Conservation (phyloP, 2,329 filamentous ascomycete species). For the Bipolaris zeicola region DNA sequence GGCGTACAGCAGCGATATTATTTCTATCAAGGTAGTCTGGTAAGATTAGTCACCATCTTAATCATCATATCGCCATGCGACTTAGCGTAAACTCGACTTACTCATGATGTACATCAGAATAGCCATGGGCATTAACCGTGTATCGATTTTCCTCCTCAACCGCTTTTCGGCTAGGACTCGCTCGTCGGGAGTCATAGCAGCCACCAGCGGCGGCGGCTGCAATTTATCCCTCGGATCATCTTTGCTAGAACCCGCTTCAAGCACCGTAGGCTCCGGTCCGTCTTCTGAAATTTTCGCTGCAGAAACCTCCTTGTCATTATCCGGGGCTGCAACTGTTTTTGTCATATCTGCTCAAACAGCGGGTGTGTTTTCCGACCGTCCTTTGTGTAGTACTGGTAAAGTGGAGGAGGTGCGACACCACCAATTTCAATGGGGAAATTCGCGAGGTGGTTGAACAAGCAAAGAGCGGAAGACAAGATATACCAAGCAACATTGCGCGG, state of each 20-base stretch:
- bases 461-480: slow-evolving; percentile 11
- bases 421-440: background rate
- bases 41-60: background rate
- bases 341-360: slow-evolving; percentile 21
- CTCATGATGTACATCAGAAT: slow-evolving; percentile 79
- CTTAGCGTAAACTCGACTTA: slow-evolving; percentile 55
- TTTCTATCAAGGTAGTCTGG: slow-evolving; percentile 58
- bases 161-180: slow-evolving; percentile 61
- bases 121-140: slow-evolving; percentile 69
- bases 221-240: slow-evolving; percentile 26
- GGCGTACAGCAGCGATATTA: slow-evolving; percentile 69
- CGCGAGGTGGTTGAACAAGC: background rate
- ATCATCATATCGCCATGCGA: background rate
- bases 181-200: slow-evolving; percentile 57
- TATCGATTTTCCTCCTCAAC: slow-evolving; percentile 73
- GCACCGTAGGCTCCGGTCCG: slow-evolving; percentile 6
- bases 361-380: background rate
- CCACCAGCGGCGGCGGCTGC: slow-evolving; percentile 42
- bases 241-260: slow-evolving; percentile 22
- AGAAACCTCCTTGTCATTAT: slow-evolving; percentile 27
- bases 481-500: slow-evolving; percentile 11
- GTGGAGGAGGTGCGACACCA: background rate
- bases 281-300: slow-evolving; percentile 34
- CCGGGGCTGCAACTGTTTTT: slow-evolving; percentile 23
- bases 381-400: background rate